A percentile compares a stretch with the other conserved stretches of the same genome.
Conservation (phyloP, 2,329 filamentous ascomycete species). For the Sporothrix humicola region DNA sequence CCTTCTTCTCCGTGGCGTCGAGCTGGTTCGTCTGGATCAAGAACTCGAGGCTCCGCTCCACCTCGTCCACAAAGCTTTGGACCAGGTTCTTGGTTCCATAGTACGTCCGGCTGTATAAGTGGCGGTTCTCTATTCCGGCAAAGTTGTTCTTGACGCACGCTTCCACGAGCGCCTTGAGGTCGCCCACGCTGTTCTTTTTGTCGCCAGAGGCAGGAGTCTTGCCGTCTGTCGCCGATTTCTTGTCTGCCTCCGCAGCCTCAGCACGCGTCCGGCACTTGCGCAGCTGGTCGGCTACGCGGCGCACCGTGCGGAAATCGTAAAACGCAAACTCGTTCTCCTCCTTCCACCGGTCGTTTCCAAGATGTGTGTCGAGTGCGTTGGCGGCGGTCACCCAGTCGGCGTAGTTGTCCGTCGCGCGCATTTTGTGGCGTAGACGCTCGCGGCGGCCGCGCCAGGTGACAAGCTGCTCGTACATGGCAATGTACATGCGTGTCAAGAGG, state of each 20-base stretch:
- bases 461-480: slow-evolving; percentile 89
- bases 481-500: slow-evolving; percentile 82
- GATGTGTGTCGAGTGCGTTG: slow-evolving; percentile 75
- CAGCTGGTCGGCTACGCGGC: slow-evolving; percentile 77
- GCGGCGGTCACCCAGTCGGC: slow-evolving; percentile 83
- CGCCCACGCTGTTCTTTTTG: slow-evolving; percentile 48
- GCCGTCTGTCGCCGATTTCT: slow-evolving; percentile 36
- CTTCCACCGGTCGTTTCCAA: slow-evolving; percentile 83
- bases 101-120: slow-evolving; percentile 96
- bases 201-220: slow-evolving; percentile 41
- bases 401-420: slow-evolving; percentile 77
- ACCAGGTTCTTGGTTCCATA: slow-evolving; percentile 96
- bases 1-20: slow-evolving; percentile 73
- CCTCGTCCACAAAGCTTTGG: slow-evolving; percentile 88
- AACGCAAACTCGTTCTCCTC: slow-evolving; percentile 78
- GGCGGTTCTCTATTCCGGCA: slow-evolving; percentile 88
- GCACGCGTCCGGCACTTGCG: slow-evolving; percentile 65
- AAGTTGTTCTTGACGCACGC: slow-evolving; percentile 98
- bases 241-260: slow-evolving; percentile 53
- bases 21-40: slow-evolving; percentile 72
- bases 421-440: slow-evolving; percentile 70
- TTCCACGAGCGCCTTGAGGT: slow-evolving; percentile 78
- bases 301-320: slow-evolving; percentile 87
- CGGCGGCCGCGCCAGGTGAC: slow-evolving; percentile 86
- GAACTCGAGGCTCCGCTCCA: slow-evolving; percentile 69